These are phyloP conservation scores for Platismatia glauca DNA, from an alignment of 495 filamentous ascomycete genomes.

Conservation along the genomic window DNA sequence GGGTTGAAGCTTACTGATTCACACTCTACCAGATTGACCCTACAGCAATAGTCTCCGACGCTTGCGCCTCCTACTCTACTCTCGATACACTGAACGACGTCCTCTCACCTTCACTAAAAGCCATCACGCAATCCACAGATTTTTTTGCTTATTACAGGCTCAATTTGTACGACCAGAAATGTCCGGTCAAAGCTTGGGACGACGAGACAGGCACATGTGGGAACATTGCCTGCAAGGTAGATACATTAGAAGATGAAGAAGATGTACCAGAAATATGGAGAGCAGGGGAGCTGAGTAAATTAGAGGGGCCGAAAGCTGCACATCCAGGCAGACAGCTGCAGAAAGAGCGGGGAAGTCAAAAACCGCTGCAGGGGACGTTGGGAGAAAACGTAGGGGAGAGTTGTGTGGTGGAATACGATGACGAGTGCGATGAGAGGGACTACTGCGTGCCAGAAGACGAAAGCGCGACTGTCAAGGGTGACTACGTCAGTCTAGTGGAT, in stretches of 20 bases:
- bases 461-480: slow-evolving; percentile 73
- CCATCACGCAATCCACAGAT: slow-evolving; percentile 78
- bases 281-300: slow-evolving; percentile 80
- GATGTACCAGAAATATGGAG: slow-evolving; percentile 90
- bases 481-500: slow-evolving; percentile 88
- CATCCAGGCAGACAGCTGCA: slow-evolving; percentile 73
- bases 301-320: slow-evolving; percentile 82
- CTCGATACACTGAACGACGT: slow-evolving; percentile 75
- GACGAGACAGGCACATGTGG: slow-evolving; percentile 92
- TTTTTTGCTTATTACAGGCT: slow-evolving; percentile 97
- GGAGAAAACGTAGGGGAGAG: slow-evolving; percentile 86
- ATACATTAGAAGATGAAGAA: slow-evolving; percentile 89
- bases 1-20: not conserved
- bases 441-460: slow-evolving; percentile 97
- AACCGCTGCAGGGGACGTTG: slow-evolving; percentile 71
- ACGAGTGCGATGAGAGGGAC: slow-evolving; percentile 94
- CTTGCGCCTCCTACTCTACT: slow-evolving; percentile 84
- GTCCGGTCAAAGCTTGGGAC: slow-evolving; percentile 74
- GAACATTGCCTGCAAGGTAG: slow-evolving; percentile 95
- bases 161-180: slow-evolving; percentile 91
- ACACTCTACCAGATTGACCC: slow-evolving; percentile 48
- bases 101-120: slow-evolving; percentile 69
- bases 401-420: slow-evolving; percentile 94
- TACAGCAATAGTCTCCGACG: slow-evolving; percentile 64
- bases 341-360: slow-evolving; percentile 52